A percentile compares a stretch with the other conserved stretches of the same genome.
These are phyloP conservation scores for Citrullus amarus DNA, from an alignment of 306 rosid species.

Conservation along the genomic window DNA sequence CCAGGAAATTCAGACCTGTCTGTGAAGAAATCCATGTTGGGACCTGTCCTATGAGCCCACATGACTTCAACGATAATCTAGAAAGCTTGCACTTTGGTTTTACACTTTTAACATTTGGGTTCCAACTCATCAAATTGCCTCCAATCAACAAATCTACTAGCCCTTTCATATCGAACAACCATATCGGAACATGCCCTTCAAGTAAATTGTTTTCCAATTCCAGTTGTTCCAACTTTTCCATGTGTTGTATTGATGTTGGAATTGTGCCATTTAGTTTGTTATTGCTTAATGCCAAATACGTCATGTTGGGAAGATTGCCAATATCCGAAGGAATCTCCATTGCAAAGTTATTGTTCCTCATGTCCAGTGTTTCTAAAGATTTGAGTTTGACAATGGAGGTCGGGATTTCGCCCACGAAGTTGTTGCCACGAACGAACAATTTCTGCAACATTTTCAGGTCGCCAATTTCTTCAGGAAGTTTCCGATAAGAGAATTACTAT, in stretches of 20 bases:
- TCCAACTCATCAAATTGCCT: conserved; percentile 15
- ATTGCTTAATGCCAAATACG: conserved; percentile 10
- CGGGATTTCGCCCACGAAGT: conserved; percentile 2
- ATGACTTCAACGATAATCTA: conserved; percentile 13
- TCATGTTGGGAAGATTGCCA: conserved; percentile 15
- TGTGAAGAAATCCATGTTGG: conserved; percentile 18
- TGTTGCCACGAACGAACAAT: conserved; percentile 6
- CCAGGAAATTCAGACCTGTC: background rate
- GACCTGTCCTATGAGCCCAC: conserved; percentile 17
- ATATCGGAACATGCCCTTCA: conserved; percentile 12
- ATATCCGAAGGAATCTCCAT: conserved; percentile 12
- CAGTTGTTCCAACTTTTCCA: conserved; percentile 5
- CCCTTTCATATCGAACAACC: conserved; percentile 14
- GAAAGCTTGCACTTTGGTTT: conserved; percentile 13
- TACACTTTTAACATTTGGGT: background rate
- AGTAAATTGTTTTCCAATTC: conserved; percentile 7
- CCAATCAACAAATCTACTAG: conserved; percentile 11
- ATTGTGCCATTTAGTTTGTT: conserved; percentile 18
- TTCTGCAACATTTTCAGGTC: conserved; percentile 2
- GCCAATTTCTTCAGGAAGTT: conserved; percentile 10
- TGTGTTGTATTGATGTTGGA: conserved; percentile 13
- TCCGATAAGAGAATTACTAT: conserved; percentile 10
- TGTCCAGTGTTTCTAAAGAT: conserved; percentile 3
- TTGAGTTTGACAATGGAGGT: conserved; percentile 1
- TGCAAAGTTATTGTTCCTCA: conserved; percentile 9